Evolutionary conservation across 2,329 filamentous ascomycete species (phyloP).

Genomic region (Ophiostoma sp.): DNA sequence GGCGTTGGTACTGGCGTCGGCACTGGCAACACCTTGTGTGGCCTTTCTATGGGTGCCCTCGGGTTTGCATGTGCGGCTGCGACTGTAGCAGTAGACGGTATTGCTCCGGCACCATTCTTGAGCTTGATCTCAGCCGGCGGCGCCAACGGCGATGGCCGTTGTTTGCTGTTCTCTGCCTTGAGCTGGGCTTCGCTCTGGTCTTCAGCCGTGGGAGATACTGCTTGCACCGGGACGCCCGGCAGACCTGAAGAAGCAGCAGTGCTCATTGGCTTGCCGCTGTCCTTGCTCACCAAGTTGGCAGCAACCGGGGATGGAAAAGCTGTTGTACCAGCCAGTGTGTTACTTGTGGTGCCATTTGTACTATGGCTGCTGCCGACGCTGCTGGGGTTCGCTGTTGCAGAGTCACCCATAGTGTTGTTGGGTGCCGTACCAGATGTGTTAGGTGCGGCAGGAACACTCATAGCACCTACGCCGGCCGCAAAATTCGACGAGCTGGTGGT

Average conservation of each 20-base stretch:
- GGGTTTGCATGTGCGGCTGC: slow-evolving; percentile 32
- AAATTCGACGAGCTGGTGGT: not conserved
- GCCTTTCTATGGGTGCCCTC: slow-evolving; percentile 40
- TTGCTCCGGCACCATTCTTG: not conserved
- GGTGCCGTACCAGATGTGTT: not conserved
- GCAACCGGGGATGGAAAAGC: not conserved
- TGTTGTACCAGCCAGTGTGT: not conserved
- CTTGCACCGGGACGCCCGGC: not conserved
- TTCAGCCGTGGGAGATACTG: slow-evolving; percentile 45
- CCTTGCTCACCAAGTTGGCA: not conserved
- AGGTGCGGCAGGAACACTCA: not conserved
- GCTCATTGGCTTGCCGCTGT: not conserved
- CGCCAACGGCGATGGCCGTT: slow-evolving; percentile 49
- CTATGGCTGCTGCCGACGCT: not conserved
- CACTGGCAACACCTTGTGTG: slow-evolving; percentile 42
- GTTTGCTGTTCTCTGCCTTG: slow-evolving; percentile 49
- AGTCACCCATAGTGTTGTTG: not conserved
- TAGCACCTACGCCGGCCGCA: not conserved
- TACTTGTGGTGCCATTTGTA: not conserved
- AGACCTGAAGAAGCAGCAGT: not conserved
- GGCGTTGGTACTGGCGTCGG: slow-evolving; percentile 15
- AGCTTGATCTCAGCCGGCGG: slow-evolving; percentile 10
- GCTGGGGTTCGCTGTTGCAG: not conserved
- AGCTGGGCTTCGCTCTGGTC: slow-evolving; percentile 67
- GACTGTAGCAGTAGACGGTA: slow-evolving; percentile 19